Percentiles rank a stretch among this genome's conserved stretches.
Conservation (phyloP, 768 basidiomycete species). For the Tricholoma hemisulphureum region DNA sequence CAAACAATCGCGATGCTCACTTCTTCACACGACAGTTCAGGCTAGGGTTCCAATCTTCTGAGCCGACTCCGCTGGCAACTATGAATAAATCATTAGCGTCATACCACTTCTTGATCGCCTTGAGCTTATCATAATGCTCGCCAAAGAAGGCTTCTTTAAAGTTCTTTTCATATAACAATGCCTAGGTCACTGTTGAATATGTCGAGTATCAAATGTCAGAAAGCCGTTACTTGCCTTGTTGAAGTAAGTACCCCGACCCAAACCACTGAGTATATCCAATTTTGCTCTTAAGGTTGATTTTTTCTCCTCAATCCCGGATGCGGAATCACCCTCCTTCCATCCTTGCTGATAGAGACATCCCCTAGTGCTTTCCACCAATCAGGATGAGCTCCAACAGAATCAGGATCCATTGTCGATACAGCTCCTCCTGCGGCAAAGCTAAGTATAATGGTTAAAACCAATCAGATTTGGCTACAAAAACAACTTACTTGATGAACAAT, state of each 20-base stretch:
- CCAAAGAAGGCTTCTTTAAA: conserved; percentile 46
- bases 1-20: too few relatives aligned
- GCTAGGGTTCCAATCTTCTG: conserved; percentile 45
- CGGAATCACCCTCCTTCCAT: conserved; percentile 27
- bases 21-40: conserved; percentile 1
- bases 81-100: conserved; percentile 47
- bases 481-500: conserved; percentile 26
- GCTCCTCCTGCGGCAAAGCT: conserved; percentile 34
- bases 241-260: conserved; percentile 43
- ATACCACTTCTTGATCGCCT: conserved; percentile 42
- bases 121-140: conserved; percentile 38
- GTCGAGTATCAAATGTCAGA: neutral
- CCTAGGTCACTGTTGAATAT: conserved; percentile 27
- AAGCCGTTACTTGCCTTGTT: conserved; percentile 43
- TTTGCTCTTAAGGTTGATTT: conserved; percentile 9
- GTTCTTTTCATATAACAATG: conserved; percentile 39
- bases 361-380: conserved; percentile 44
- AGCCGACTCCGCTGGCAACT: conserved; percentile 47
- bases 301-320: conserved; percentile 9
- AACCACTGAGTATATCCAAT: conserved; percentile 21
- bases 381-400: conserved; percentile 42
- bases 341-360: conserved; percentile 21
- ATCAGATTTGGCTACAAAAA: neutral
- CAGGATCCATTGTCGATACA: conserved; percentile 34
- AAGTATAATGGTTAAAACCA: neutral